Conservation (phyloP, 2,329 filamentous ascomycete genomes). For the Clonostachys chloroleuca region DNA sequence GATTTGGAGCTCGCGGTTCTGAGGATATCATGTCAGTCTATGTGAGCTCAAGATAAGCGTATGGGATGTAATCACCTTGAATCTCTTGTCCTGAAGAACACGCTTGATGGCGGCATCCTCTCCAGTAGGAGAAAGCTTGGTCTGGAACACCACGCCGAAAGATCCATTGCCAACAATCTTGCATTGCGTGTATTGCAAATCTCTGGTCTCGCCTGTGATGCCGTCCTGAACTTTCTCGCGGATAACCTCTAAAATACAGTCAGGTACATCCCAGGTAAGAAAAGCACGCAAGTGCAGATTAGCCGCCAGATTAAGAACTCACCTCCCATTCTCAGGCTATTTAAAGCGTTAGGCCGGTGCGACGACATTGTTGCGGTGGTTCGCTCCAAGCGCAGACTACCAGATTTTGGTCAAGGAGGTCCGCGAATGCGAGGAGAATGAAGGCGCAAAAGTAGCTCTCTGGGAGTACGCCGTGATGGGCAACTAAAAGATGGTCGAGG, state of each 20-base stretch:
- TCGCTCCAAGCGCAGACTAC: conserved; percentile 9
- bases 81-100: conserved; percentile 97
- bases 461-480: conserved; percentile 29
- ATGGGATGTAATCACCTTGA: conserved; percentile 62
- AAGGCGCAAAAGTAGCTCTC: conserved; percentile 13
- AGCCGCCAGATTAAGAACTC: conserved; percentile 33
- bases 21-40: conserved; percentile 2
- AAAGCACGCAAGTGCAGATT: conserved; percentile 2
- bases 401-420: too few relatives aligned
- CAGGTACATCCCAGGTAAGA: neutral
- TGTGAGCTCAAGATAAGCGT: neutral
- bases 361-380: conserved; percentile 66
- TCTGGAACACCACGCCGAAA: conserved; percentile 98
- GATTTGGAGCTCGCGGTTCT: conserved; percentile 99
- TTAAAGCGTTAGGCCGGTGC: conserved; percentile 87
- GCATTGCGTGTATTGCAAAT: conserved; percentile 97
- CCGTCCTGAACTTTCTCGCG: conserved; percentile 99
- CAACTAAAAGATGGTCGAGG: conserved; percentile 10
- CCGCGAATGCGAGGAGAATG: too few relatives aligned
- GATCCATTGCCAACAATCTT: conserved; percentile 99
- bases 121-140: conserved; percentile 93
- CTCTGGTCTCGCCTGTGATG: conserved; percentile 90
- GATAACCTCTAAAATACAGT: conserved; percentile 73
- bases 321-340: conserved; percentile 93
- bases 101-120: conserved; percentile 99